Base-by-base conservation (phyloP, 768 basidiomycete species). In the Nidula microcarpa region DNA sequence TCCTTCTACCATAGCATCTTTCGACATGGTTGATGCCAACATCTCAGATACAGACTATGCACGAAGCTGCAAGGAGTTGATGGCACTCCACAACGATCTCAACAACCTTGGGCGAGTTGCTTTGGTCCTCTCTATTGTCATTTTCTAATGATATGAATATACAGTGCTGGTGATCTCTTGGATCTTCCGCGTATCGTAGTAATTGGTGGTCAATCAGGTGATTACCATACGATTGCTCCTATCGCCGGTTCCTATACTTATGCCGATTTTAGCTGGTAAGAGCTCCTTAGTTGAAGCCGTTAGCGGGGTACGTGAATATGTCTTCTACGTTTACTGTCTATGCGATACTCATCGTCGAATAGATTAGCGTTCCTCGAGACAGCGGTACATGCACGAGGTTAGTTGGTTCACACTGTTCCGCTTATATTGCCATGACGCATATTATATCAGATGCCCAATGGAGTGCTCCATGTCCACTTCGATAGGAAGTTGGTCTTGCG, bases 321-420 rank as follows among this genome's bases (percentile, higher is more conserved):
- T 8, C 18, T 45, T 16, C 17, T 13, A 51, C 49, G 23, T 43
- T 33, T 13, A 51, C 48, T 41, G 18, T 51, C 41, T 9, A 16
- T 37, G 7, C 41, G 11, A 9, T 7, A 16, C 37, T 16, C n/a
- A 23, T 41, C 7, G 11, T 23, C 37, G 8, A 35, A 14, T 37
- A 85, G 84, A 80, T 85, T 33, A 79, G 67, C 47, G 82, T 86
- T 32, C 84, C 84, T 8, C 69, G 84, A 34, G 84, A 84, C 37
- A 79, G 78, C 41, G 82, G 82, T 16, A 84, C 81, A 1, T 84
- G 83, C 49, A 84, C 81, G 0, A 69, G 80, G 83, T 79, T 53
- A 47, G 48, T 18, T 16, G 4, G 33, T 5, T n/a, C 49, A 6
- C 17, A 4, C 14, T 13, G 13, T 33, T 23, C 1, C 10, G 17